These are phyloP conservation scores for Geotrichum aggregatum DNA, from an alignment of 1,139 yeast species.

Conservation along the genomic window DNA sequence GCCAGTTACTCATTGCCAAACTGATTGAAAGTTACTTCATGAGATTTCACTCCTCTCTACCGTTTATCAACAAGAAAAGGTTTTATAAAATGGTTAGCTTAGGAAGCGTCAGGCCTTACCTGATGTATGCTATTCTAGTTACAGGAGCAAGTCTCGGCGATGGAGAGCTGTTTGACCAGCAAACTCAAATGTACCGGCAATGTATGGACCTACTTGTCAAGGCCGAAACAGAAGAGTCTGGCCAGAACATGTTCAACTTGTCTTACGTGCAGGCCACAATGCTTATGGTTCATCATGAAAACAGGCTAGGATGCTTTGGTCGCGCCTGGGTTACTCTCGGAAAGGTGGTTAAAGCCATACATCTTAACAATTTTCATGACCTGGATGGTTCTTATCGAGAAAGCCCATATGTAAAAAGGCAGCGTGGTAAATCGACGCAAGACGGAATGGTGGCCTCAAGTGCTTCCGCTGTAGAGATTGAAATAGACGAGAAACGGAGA, in stretches of 20 bases:
- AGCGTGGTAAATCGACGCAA: no score
- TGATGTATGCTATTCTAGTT: slow-evolving; percentile 34
- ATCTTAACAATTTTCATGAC: slow-evolving; percentile 31
- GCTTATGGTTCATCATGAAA: slow-evolving; percentile 31
- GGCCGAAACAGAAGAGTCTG: slow-evolving; percentile 23
- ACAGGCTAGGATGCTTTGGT: slow-evolving; percentile 29
- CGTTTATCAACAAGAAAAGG: slow-evolving; percentile 28
- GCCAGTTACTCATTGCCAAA: slow-evolving; percentile 26
- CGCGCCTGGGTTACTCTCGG: slow-evolving; percentile 37
- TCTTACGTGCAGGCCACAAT: slow-evolving; percentile 32
- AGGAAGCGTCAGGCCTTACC: slow-evolving; percentile 27
- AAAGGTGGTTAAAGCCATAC: slow-evolving; percentile 29
- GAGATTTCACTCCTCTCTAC: slow-evolving; percentile 22
- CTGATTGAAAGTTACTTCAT: slow-evolving; percentile 29
- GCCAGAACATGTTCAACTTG: slow-evolving; percentile 24
- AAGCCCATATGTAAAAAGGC: background rate
- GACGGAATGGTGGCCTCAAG: no score
- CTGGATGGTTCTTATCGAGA: slow-evolving; percentile 8
- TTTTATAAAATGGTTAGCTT: slow-evolving; percentile 21
- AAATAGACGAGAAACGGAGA: slow-evolving; percentile 31
- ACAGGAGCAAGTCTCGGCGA: slow-evolving; percentile 29
- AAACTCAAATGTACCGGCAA: slow-evolving; percentile 29
- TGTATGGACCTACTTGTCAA: slow-evolving; percentile 28
- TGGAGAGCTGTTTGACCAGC: slow-evolving; percentile 21
- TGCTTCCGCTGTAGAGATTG: background rate